Percentiles rank a stretch among this genome's conserved stretches.
These are phyloP conservation scores for Vicia villosa DNA, from an alignment of 306 rosid species.

Conservation along the genomic window DNA sequence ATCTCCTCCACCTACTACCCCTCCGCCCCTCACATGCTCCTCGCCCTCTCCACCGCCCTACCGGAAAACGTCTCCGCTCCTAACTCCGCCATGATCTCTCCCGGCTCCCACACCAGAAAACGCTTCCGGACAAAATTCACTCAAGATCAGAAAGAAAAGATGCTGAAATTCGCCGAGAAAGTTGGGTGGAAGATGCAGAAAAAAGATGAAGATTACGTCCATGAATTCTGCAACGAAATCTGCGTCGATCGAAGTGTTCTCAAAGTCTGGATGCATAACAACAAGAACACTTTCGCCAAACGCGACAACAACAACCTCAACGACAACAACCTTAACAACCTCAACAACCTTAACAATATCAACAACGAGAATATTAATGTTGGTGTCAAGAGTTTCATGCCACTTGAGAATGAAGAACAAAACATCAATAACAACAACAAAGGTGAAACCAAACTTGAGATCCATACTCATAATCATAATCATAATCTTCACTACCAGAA, in stretches of 20 bases:
- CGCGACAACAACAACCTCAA: conserved; percentile 32
- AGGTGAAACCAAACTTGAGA: neutral
- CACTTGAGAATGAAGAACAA: conserved; percentile 32
- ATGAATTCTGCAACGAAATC: conserved; percentile 63
- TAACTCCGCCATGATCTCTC: neutral
- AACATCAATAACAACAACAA: neutral
- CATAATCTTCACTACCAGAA: conserved; percentile 30
- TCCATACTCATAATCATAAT: conserved; percentile 32
- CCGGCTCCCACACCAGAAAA: conserved; percentile 43
- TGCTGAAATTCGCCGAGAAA: conserved; percentile 76
- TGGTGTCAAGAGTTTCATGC: conserved; percentile 29
- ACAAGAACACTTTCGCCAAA: conserved; percentile 66
- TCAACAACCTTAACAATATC: neutral
- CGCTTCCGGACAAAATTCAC: conserved; percentile 79
- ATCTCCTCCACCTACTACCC: conserved; percentile 97
- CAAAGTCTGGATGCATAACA: conserved; percentile 99
- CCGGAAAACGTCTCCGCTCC: conserved; percentile 48
- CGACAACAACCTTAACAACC: conserved; percentile 14
- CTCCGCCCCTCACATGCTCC: conserved; percentile 91
- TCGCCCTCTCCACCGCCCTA: conserved; percentile 69
- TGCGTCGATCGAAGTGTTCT: conserved; percentile 77
- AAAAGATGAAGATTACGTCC: conserved; percentile 62
- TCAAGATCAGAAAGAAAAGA: conserved; percentile 89
- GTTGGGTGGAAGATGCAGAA: conserved; percentile 98
- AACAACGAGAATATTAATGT: neutral